Evolutionary conservation across 345 rosid species (phyloP), one percentile per base, ranked within the genome.

Genomic region (Hibiscus mutabilis): DNA sequence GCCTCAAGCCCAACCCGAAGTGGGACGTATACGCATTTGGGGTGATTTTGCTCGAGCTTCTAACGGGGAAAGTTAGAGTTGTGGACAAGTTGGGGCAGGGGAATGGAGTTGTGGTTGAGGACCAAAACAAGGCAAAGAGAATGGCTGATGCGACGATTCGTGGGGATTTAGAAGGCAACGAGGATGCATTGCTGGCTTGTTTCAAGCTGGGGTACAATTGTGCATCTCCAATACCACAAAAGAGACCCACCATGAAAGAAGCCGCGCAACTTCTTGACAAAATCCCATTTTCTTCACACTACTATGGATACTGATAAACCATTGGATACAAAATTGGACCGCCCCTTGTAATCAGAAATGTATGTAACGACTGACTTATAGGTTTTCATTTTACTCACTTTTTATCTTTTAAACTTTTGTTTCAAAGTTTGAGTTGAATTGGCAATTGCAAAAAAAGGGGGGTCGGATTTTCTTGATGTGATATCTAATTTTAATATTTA

Each of bases 11-110:
- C 25, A 86, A 81, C 58, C 91, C 91, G 0, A 95, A 95, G 51
- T 95, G 99, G 99, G 99, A 95, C 6, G 93, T 85, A 67, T 95
- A 85, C 65, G 79, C 97, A 0, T 95, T 90, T 9, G 99, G 99
- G 68, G 83, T 89, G 10, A 86, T 95, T 15, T 66, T 90, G 70
- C 88, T 95, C 0, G 99, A 95, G 84, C 81, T 95, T 6, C 69
- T 95, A 25, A 87, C 97, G 0, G 99, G 99, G 52, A 95, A 92
- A 72, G 83, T 79, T 12, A 63, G 64, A 51, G 75, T 70, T 14
- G 91, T 89, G 47, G 99, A 95, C 12, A 97, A 95, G 76, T 58
- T 87, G 79, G 97, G 97, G n/a, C 97, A 87, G 55, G 96, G 84
- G 15, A 92, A 87, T 31, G 99, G 97, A 79, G 82, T 90, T 2